A percentile compares a stretch with the other conserved stretches of the same genome.
Conservation (phyloP, 2,329 filamentous ascomycete species). For the Fusarium sublunatum region DNA sequence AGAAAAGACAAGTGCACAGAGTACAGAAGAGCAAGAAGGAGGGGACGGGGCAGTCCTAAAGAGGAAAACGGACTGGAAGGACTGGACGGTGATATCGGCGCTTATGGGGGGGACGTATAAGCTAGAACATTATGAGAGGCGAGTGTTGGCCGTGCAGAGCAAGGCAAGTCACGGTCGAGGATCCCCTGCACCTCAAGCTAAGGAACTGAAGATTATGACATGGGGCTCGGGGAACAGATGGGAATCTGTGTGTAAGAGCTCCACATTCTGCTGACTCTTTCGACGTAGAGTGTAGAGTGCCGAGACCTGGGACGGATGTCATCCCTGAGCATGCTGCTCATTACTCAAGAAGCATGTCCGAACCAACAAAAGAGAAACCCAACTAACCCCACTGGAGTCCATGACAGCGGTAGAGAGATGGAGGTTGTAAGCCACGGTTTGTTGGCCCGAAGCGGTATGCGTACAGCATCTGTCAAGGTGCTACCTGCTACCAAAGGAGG, state of each 20-base stretch:
- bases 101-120: constrained; percentile 19
- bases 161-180: constrained; percentile 31
- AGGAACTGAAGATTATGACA: constrained; percentile 1
- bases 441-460: constrained; percentile 15
- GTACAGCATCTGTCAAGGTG: constrained; percentile 11
- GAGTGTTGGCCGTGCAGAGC: neutral
- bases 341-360: neutral
- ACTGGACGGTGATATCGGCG: constrained; percentile 20
- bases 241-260: constrained; percentile 8
- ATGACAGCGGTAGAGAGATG: constrained; percentile 22
- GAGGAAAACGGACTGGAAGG: constrained; percentile 13
- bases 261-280: constrained; percentile 6
- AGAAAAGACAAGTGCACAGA: constrained; percentile 1
- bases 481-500: constrained; percentile 5
- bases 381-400: constrained; percentile 13
- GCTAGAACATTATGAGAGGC: constrained; percentile 25
- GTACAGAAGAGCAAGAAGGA: constrained; percentile 12
- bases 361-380: neutral
- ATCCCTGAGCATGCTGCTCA: neutral
- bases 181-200: constrained; percentile 26
- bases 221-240: constrained; percentile 11
- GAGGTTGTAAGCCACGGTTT: constrained; percentile 23
- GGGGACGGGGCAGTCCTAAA: constrained; percentile 19
- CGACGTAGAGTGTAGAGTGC: neutral
- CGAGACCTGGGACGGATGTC: too few relatives aligned